Evolutionary conservation across 805 yeast species (phyloP), one percentile per base, ranked within the genome.

Genomic region (Yamadazyma kitorensis): DNA sequence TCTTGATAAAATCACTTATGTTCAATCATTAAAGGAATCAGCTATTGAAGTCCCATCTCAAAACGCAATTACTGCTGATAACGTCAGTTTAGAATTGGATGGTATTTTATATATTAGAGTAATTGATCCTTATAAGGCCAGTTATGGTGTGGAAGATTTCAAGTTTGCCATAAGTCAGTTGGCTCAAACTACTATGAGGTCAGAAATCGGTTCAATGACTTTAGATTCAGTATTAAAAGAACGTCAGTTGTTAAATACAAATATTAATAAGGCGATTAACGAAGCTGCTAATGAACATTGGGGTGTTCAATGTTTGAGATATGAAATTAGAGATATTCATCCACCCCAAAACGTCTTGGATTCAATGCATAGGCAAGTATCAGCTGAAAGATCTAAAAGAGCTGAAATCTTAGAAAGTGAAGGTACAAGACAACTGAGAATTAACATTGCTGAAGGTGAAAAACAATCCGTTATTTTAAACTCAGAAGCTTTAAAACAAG

Each of bases 321-420:
- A 86, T 58, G 95, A 86, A 57, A 85, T 86, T 60, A 75, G 88
- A 52, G 95, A 86, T 54, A 86, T 86, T 40, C 88, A 86, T 54
- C 95, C 95, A 2, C 95, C 95, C 3, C 72, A 72, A 23, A 83
- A 84, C 47, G 95, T 86, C 8, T 74, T 86, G 48, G 89, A 82
- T 49, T 93, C 95, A 17, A 86, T 86, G 95, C 95, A 86, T 59
- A 76, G 91, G 54, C 95, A 84, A 59, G 95, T 86, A 16, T 74
- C 82, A 39, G 93, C 94, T 28, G 95, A 86, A 58, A 69, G 95
- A 47, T 79, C 88, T 33, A 86, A 86, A 56, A 70, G 95, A 41
- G 95, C 95, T 2, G 91, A 86, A 57, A 86, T 86, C 45, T 71
- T 86, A 52, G 95, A 86, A 51, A 78, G 87, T 28, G 95, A 86